These are phyloP conservation scores for Colletotrichum endophyticum DNA, from an alignment of 2,329 filamentous ascomycete species.

Conservation along the genomic window DNA sequence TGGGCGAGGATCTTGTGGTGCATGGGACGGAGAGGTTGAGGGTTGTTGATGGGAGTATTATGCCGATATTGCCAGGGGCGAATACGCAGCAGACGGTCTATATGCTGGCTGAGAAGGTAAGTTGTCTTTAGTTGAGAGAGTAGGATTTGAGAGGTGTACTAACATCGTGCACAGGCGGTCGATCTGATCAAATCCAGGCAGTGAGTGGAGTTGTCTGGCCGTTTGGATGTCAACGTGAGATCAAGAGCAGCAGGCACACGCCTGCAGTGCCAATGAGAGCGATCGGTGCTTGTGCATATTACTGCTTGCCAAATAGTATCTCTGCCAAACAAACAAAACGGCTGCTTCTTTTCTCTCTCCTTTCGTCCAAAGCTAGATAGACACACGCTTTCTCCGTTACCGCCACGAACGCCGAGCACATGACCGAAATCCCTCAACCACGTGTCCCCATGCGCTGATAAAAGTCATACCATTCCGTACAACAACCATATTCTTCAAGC, in stretches of 20 bases:
- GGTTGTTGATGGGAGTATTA: slow-evolving; percentile 24
- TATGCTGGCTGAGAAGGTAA: slow-evolving; percentile 23
- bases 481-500: neutral
- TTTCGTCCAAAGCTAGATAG: neutral
- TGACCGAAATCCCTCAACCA: neutral
- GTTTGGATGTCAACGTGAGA: accelerated
- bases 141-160: neutral
- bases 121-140: accelerated
- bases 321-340: neutral
- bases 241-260: neutral
- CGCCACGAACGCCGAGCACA: neutral
- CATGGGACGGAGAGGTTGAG: slow-evolving; percentile 18
- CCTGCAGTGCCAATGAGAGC: neutral
- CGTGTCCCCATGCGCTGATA: too few species aligned
- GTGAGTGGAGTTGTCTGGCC: neutral
- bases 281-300: neutral
- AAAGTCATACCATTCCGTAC: too few species aligned
- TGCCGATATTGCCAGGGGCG: slow-evolving; percentile 24
- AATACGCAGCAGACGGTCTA: slow-evolving; percentile 25
- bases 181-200: neutral
- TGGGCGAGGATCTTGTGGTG: slow-evolving; percentile 23
- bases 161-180: neutral
- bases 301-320: neutral
- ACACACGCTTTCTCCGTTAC: neutral
- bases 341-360: neutral